Evolutionary conservation across 1,139 yeast species (phyloP).

Genomic region (Saccharomyces pastorianus): DNA sequence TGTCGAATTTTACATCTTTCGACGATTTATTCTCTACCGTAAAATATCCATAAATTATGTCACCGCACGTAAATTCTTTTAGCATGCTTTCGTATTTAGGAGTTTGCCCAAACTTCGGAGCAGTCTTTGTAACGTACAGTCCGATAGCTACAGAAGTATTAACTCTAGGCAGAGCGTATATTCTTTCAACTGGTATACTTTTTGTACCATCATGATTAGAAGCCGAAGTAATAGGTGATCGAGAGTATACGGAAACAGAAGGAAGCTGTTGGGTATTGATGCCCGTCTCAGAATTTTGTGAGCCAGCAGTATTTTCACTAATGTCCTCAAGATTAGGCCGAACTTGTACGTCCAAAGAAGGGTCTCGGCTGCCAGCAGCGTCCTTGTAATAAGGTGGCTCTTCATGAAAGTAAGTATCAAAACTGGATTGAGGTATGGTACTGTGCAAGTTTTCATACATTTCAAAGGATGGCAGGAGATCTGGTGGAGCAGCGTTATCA

Average conservation of each 20-base stretch:
- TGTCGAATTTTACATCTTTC: not conserved
- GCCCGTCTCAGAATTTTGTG: not conserved
- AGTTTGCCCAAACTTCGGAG: slow-evolving; percentile 6
- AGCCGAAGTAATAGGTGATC: not conserved
- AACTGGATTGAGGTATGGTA: slow-evolving; percentile 4
- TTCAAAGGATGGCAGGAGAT: slow-evolving; percentile 8
- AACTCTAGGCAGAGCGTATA: not conserved
- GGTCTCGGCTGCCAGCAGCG: not conserved
- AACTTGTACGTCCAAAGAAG: not conserved
- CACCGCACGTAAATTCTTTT: slow-evolving; percentile 8
- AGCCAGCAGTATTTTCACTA: not conserved
- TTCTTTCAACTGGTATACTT: not conserved
- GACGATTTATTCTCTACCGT: not conserved
- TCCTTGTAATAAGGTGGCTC: slow-evolving; percentile 6
- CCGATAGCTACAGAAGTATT: not conserved
- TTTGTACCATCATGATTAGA: not conserved
- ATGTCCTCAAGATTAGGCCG: not conserved
- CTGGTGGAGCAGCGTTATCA: not conserved
- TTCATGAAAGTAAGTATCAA: slow-evolving; percentile 2
- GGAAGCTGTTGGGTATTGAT: not conserved
- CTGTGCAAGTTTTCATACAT: slow-evolving; percentile 5
- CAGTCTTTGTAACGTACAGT: slow-evolving; percentile 6
- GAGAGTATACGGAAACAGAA: not conserved
- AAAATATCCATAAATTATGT: slow-evolving; percentile 1
- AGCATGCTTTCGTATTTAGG: slow-evolving; percentile 7